Conservation (phyloP, 495 filamentous ascomycete genomes). For the Cetradonia linearis region DNA sequence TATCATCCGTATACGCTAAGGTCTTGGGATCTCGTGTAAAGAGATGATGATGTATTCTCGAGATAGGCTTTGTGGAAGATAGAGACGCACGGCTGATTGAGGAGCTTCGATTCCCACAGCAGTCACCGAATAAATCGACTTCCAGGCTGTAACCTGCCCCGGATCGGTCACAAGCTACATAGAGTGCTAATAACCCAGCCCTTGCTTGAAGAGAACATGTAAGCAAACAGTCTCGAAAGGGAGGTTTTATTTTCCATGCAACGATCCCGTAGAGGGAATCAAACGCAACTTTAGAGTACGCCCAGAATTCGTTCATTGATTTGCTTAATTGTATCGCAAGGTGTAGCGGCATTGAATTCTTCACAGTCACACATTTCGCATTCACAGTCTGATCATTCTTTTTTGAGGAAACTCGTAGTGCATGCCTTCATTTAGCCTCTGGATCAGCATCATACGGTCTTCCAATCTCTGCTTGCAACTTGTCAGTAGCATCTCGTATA, state of each 20-base stretch:
- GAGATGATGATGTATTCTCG: slow-evolving; percentile 10
- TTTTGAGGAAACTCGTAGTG: neutral
- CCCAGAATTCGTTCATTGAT: slow-evolving; percentile 19
- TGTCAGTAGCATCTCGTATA: neutral
- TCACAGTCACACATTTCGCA: neutral
- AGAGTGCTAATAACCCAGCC: slow-evolving; percentile 11
- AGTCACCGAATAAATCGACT: slow-evolving; percentile 8
- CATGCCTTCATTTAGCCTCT: neutral
- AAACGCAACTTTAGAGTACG: slow-evolving; percentile 16
- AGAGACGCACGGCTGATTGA: neutral
- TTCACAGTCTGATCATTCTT: neutral
- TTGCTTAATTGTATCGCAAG: slow-evolving; percentile 10
- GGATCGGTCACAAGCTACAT: slow-evolving; percentile 3
- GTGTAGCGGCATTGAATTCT: neutral
- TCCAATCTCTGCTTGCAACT: neutral
- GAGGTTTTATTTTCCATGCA: neutral
- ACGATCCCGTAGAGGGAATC: slow-evolving; percentile 18
- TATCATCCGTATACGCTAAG: neutral
- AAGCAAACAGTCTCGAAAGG: slow-evolving; percentile 11
- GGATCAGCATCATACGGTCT: neutral
- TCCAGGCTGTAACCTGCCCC: slow-evolving; percentile 10
- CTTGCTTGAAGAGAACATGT: slow-evolving; percentile 11
- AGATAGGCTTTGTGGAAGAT: neutral
- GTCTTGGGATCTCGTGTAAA: slow-evolving; percentile 1
- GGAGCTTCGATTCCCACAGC: neutral